Conservation (phyloP, 768 basidiomycete species). For the Stropharia rugosoannulata region DNA sequence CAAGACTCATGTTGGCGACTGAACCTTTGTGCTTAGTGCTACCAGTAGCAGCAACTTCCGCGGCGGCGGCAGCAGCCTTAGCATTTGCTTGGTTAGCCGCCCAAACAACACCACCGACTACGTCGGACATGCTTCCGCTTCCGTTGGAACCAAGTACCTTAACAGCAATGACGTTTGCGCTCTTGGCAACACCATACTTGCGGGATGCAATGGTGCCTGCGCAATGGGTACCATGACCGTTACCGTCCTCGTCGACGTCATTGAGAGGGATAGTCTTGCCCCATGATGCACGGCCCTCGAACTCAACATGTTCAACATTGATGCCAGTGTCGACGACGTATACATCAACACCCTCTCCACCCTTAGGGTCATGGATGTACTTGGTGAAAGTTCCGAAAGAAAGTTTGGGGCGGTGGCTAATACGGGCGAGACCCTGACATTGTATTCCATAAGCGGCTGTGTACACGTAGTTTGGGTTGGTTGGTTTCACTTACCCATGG, state of each 20-base stretch:
- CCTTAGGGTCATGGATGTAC: slow-evolving; percentile 69
- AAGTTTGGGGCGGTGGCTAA: slow-evolving; percentile 83
- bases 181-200: slow-evolving; percentile 96
- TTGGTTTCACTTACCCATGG: slow-evolving; percentile 69
- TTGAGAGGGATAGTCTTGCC: slow-evolving; percentile 87
- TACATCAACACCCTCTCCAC: slow-evolving; percentile 94
- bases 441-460: slow-evolving; percentile 9
- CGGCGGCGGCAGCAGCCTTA: slow-evolving; percentile 60
- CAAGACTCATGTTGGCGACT: slow-evolving; percentile 96
- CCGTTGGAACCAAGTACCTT: slow-evolving; percentile 96
- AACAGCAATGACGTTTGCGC: slow-evolving; percentile 84
- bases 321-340: slow-evolving; percentile 90
- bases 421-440: slow-evolving; percentile 86
- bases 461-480: slow-evolving; percentile 3
- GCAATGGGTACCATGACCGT: slow-evolving; percentile 95
- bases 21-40: slow-evolving; percentile 89
- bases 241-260: slow-evolving; percentile 87
- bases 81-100: slow-evolving; percentile 54
- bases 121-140: slow-evolving; percentile 93
- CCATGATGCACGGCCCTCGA: slow-evolving; percentile 89
- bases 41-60: slow-evolving; percentile 70
- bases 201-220: slow-evolving; percentile 94
- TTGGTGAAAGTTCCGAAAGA: slow-evolving; percentile 79
- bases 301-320: slow-evolving; percentile 81
- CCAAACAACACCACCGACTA: slow-evolving; percentile 84